Conservation (phyloP, 768 basidiomycete species). For the Fomitopsis serialis region DNA sequence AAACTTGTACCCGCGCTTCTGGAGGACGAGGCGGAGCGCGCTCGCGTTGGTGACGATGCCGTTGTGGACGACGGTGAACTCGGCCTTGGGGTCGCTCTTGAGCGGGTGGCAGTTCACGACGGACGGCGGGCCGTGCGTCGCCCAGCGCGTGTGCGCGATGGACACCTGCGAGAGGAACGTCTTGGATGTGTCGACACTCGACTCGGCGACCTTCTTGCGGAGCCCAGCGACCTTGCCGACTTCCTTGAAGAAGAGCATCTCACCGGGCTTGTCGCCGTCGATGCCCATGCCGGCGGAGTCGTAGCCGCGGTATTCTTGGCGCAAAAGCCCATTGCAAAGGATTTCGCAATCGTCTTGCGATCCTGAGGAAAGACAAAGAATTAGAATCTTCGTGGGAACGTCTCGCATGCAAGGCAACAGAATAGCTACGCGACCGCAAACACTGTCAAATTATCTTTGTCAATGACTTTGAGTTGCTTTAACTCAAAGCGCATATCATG, state of each 20-base stretch:
- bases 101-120: slow-evolving; percentile 93
- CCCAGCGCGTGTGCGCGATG: slow-evolving; percentile 99
- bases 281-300: slow-evolving; percentile 90
- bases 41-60: slow-evolving; percentile 95
- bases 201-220: slow-evolving; percentile 79
- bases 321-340: slow-evolving; percentile 83
- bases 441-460: too few species aligned
- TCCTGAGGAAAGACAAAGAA: slow-evolving; percentile 39
- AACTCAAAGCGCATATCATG: too few species aligned
- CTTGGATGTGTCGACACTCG: slow-evolving; percentile 69
- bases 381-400: too few species aligned
- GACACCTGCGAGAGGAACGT: slow-evolving; percentile 83
- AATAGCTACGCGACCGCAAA: too few species aligned
- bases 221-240: slow-evolving; percentile 96
- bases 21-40: slow-evolving; percentile 86
- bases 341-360: slow-evolving; percentile 91
- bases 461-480: too few species aligned
- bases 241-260: slow-evolving; percentile 88
- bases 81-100: slow-evolving; percentile 69
- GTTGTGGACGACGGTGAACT: slow-evolving; percentile 96
- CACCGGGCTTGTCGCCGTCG: slow-evolving; percentile 82
- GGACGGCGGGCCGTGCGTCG: slow-evolving; percentile 91
- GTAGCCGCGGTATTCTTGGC: slow-evolving; percentile 98
- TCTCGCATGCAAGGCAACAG: too few species aligned
- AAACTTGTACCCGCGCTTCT: slow-evolving; percentile 94